A percentile compares a stretch with the other conserved stretches of the same genome.
These are phyloP conservation scores for Lepiota venenata DNA, from an alignment of 768 basidiomycete species.

Conservation along the genomic window DNA sequence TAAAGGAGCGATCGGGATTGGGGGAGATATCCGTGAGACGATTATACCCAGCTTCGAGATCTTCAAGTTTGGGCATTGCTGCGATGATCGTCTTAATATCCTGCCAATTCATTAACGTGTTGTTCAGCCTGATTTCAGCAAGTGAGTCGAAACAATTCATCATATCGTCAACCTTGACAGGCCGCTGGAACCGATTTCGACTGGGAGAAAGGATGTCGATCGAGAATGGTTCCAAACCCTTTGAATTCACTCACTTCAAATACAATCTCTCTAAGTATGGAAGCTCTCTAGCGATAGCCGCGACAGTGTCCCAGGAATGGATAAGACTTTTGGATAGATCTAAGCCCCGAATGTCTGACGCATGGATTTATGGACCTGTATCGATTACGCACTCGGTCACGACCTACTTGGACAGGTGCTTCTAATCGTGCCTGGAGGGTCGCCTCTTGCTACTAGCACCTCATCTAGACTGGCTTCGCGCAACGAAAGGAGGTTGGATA, in stretches of 20 bases:
- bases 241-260: slow-evolving; percentile 62
- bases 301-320: slow-evolving; percentile 65
- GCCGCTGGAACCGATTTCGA: slow-evolving; percentile 59
- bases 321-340: slow-evolving; percentile 80
- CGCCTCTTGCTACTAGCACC: slow-evolving; percentile 50
- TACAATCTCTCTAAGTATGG: slow-evolving; percentile 59
- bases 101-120: slow-evolving; percentile 67
- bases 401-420: slow-evolving; percentile 66
- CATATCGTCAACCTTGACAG: slow-evolving; percentile 27
- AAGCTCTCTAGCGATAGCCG: slow-evolving; percentile 59
- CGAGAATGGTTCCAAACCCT: slow-evolving; percentile 10
- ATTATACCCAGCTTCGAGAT: slow-evolving; percentile 75
- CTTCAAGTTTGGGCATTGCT: slow-evolving; percentile 50
- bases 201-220: slow-evolving; percentile 35
- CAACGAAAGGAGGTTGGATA: slow-evolving; percentile 63
- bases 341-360: slow-evolving; percentile 68
- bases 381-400: slow-evolving; percentile 1
- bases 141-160: slow-evolving; percentile 45
- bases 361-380: slow-evolving; percentile 6
- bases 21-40: slow-evolving; percentile 34
- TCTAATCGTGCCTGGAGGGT: slow-evolving; percentile 47
- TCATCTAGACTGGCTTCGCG: slow-evolving; percentile 80
- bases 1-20: slow-evolving; percentile 16
- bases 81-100: slow-evolving; percentile 52
- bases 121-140: slow-evolving; percentile 70